Base-by-base conservation (phyloP, 257 asterid genomes). In the Solanum pimpinellifolium region DNA sequence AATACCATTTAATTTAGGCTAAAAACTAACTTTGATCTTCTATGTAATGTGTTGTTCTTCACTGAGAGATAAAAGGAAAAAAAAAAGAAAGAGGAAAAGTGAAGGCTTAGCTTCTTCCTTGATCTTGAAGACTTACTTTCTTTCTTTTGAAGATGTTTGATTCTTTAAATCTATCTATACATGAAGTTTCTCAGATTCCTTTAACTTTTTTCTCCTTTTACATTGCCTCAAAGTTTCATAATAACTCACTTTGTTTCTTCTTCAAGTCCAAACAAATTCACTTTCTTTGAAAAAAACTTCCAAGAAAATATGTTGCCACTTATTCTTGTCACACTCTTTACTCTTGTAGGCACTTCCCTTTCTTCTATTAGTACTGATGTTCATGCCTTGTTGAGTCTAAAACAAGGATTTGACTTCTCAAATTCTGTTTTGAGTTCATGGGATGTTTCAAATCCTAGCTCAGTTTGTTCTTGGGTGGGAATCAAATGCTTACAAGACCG, bases 401-500 rank as follows among this genome's bases (percentile, higher is more conserved):
- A 94, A 88, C 89, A 82, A 83, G 94, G 92, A 2, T 95, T 95
- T 73, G 87, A 89, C 47, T 73, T 84, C 86, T 77, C 98, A 1
- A 91, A 85, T 82, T 39, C 86, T 5, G 91, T 86, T n/a, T 83
- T 89, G 88, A 65, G 44, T 78, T 86, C 93, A 11, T 96, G 99
- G 99, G 86, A 95, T 59, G 70, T 92, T 52, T 93, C 98, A 20
- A 89, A 90, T 33, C 92, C 91, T 4, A 88, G 87, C 90, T 91
- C 96, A 29, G 91, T 95, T 70, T 96, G 98, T 86, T 92, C 95
- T 2, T 96, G 99, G 99, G 23, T 29, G 12, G 98, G 99, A 35
- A 88, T 96, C 87, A 92, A 86, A 86, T 96, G 99, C 90, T 89
- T 87, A 87, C 90, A 87, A 7, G 92, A 88, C 59, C 75, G 98